Conservation (phyloP, 495 filamentous ascomycete species). For the Podospora pseudocomata region DNA sequence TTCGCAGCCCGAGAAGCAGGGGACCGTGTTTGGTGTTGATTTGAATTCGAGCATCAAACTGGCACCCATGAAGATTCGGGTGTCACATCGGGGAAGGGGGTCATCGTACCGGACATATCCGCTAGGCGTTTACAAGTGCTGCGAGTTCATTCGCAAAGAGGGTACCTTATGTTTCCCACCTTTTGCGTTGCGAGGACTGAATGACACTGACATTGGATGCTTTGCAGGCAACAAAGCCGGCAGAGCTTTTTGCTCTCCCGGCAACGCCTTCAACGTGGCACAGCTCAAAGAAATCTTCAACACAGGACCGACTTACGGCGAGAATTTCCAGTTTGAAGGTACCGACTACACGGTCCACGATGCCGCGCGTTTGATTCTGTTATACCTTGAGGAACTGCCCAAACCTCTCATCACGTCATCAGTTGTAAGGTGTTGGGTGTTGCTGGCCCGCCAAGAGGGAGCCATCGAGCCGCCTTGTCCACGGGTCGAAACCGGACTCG, state of each 20-base stretch:
- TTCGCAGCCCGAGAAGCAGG: conserved; percentile 7
- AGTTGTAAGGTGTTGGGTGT: conserved; percentile 27
- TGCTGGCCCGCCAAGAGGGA: conserved; percentile 28
- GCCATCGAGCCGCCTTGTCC: conserved; percentile 27
- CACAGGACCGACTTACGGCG: conserved; percentile 22
- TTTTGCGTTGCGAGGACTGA: background rate
- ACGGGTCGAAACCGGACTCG: conserved; percentile 28
- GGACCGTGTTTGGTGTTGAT: conserved; percentile 26
- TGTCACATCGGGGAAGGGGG: conserved; percentile 29
- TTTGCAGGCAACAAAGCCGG: conserved; percentile 17
- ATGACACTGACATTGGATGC: background rate
- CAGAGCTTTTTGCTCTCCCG: conserved; percentile 23
- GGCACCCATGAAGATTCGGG: conserved; percentile 28
- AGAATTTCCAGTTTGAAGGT: conserved; percentile 25
- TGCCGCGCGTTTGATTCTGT: conserved; percentile 26
- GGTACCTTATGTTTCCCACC: conserved; percentile 11
- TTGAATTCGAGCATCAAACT: conserved; percentile 25
- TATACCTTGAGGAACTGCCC: conserved; percentile 28
- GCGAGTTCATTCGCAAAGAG: conserved; percentile 28
- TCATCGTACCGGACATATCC: conserved; percentile 29
- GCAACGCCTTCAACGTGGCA: conserved; percentile 25
- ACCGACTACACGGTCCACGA: conserved; percentile 28
- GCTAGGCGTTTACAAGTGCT: conserved; percentile 30
- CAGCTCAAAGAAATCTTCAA: conserved; percentile 26
- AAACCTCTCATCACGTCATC: conserved; percentile 28